These are phyloP conservation scores for Phylloporus gajari DNA, from an alignment of 1,284 basidiomycete genomes.

Conservation along the genomic window DNA sequence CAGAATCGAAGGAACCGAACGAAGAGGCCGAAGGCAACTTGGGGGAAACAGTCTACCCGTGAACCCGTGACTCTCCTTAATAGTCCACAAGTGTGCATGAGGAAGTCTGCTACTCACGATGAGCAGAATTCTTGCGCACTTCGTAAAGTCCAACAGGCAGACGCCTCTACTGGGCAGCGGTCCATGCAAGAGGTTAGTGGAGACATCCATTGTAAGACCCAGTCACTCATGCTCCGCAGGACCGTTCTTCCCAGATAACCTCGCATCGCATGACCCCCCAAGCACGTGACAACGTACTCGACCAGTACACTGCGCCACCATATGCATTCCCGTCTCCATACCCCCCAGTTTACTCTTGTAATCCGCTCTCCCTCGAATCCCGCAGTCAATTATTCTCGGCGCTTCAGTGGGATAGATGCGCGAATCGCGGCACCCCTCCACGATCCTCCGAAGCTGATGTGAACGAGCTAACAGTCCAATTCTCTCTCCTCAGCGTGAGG, in stretches of 20 bases:
- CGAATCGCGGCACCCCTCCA: background rate
- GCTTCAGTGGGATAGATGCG: background rate
- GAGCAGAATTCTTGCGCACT: background rate
- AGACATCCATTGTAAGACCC: background rate
- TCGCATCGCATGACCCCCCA: background rate
- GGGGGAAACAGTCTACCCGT: background rate
- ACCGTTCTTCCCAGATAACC: background rate
- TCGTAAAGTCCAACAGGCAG: background rate
- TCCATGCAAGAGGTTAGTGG: background rate
- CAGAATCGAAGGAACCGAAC: too few relatives aligned
- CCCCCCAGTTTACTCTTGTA: background rate
- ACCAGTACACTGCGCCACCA: background rate
- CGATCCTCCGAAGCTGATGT: background rate
- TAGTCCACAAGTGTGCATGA: background rate
- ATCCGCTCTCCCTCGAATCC: background rate
- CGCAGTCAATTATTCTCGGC: background rate
- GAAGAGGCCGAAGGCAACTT: background rate
- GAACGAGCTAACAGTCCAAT: background rate
- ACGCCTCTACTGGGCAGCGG: too few relatives aligned
- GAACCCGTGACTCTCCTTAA: background rate
- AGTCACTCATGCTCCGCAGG: background rate
- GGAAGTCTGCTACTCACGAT: background rate
- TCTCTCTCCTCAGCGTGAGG: conserved; percentile 2
- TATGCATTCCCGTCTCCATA: background rate
- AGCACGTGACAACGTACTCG: background rate